Evolutionary conservation across 768 basidiomycete species (phyloP).

Genomic region (Cyclocybe cylindracea): DNA sequence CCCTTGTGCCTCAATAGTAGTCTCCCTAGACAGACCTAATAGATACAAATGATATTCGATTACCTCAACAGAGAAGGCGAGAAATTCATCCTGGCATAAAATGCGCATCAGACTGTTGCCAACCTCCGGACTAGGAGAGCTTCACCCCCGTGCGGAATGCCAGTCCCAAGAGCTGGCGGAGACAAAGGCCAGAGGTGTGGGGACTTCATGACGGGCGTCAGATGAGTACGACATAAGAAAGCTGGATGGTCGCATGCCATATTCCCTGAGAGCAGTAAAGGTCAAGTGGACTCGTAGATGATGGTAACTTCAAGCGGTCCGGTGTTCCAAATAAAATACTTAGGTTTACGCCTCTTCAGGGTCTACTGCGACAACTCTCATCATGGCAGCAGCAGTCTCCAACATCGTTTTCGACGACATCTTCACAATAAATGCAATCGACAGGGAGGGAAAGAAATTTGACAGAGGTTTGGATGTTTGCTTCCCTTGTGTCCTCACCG

Average conservation of each 20-base stretch:
- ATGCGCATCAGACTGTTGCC: not conserved
- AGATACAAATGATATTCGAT: too few relatives aligned
- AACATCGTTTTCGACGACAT: constrained; percentile 93
- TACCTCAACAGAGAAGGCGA: constrained; percentile 42
- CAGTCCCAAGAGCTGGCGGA: constrained; percentile 48
- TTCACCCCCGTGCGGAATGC: constrained; percentile 38
- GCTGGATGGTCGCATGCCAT: constrained; percentile 18
- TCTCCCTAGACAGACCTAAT: too few relatives aligned
- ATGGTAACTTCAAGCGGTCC: too few relatives aligned
- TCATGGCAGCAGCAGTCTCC: constrained; percentile 60
- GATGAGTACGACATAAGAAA: constrained; percentile 36
- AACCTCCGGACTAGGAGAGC: too few relatives aligned
- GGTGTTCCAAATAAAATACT: not conserved
- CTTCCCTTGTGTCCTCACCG: constrained; percentile 3
- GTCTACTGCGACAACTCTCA: constrained; percentile 7
- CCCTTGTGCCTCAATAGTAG: constrained; percentile 28
- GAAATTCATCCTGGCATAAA: constrained; percentile 29
- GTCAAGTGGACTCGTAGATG: too few relatives aligned
- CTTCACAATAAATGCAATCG: constrained; percentile 81
- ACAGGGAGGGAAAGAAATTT: constrained; percentile 96
- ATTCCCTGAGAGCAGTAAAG: not conserved
- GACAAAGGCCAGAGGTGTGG: constrained; percentile 56
- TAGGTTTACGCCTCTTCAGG: not conserved
- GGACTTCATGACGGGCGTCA: constrained; percentile 45
- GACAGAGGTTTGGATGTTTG: constrained; percentile 75